A percentile compares a stretch with the other conserved stretches of the same genome.
phyloP scores from a whole-genome alignment of 2,329 filamentous ascomycete genomes.

The Fusarium albosuccineum region DNA sequence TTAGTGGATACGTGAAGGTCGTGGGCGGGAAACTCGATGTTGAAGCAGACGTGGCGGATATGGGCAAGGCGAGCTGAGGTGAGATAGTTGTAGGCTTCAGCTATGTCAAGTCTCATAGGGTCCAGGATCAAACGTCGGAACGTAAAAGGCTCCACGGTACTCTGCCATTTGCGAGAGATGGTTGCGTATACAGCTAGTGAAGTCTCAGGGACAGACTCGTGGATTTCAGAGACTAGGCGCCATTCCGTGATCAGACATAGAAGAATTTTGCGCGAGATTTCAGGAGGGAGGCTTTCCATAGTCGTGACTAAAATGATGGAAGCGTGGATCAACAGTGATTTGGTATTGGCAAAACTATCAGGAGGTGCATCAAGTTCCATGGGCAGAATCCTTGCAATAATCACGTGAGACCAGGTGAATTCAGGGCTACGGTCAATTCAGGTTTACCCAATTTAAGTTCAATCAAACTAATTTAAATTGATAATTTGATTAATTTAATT shows the following conservation, averaged over 20 bases:
- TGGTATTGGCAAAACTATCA: too few species aligned
- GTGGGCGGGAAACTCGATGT: background rate
- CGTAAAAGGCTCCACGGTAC: too few species aligned
- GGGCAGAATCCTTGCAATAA: too few species aligned
- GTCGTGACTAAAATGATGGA: background rate
- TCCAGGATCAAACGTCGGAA: background rate
- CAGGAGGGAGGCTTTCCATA: background rate
- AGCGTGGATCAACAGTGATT: too few species aligned
- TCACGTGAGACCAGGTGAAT: too few species aligned
- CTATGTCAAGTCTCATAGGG: background rate
- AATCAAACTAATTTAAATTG: too few species aligned
- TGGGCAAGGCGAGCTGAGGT: background rate
- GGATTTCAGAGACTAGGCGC: too few species aligned
- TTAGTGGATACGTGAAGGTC: slow-evolving; percentile 1
- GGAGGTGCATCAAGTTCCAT: too few species aligned
- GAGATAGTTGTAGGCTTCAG: slow-evolving; percentile 9
- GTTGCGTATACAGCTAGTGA: background rate
- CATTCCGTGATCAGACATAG: background rate
- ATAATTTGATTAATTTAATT: too few species aligned
- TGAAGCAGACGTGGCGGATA: background rate
- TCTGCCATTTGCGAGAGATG: background rate
- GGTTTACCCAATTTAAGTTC: too few species aligned
- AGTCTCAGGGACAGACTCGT: background rate
- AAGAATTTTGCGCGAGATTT: background rate
- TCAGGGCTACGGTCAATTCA: too few species aligned